These are phyloP conservation scores for Cladosporium sp. DNA, from an alignment of 2,329 filamentous ascomycete genomes.

Conservation along the genomic window DNA sequence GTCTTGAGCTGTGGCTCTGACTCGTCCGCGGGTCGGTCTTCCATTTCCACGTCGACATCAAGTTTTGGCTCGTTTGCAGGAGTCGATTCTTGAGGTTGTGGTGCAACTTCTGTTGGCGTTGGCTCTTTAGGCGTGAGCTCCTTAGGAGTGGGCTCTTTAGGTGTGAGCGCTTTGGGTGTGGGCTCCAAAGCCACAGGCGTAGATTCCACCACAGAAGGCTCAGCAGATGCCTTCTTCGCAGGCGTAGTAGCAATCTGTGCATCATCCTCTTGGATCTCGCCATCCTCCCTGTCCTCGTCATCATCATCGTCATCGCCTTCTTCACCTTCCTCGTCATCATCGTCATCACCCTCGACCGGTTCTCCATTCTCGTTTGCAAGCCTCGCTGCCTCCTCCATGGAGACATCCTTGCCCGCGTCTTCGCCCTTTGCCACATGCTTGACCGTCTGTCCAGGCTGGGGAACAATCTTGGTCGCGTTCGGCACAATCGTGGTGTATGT, in stretches of 20 bases:
- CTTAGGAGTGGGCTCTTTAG: background rate
- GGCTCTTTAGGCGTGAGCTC: background rate
- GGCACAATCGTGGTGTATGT: conserved; percentile 36
- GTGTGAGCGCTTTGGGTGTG: background rate
- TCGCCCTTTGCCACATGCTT: conserved; percentile 33
- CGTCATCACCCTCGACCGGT: conserved; percentile 42
- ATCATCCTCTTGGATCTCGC: conserved; percentile 29
- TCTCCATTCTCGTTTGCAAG: conserved; percentile 40
- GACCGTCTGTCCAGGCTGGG: conserved; percentile 30
- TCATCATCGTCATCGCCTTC: conserved; percentile 36
- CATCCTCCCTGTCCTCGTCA: conserved; percentile 37
- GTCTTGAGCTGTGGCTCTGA: background rate
- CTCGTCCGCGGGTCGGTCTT: conserved; percentile 1
- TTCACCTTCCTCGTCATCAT: conserved; percentile 49
- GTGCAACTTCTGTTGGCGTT: background rate
- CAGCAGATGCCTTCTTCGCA: conserved; percentile 15
- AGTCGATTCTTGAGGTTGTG: background rate
- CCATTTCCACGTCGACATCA: conserved; percentile 5
- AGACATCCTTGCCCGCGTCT: conserved; percentile 31
- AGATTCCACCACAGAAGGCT: background rate
- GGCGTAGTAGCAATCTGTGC: conserved; percentile 19
- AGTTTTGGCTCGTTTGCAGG: background rate
- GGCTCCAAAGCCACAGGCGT: background rate
- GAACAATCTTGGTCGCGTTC: conserved; percentile 33
- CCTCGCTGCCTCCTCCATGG: conserved; percentile 37